Evolutionary conservation across 805 yeast genomes (phyloP).

Genomic region (Myxozyma neotropica): DNA sequence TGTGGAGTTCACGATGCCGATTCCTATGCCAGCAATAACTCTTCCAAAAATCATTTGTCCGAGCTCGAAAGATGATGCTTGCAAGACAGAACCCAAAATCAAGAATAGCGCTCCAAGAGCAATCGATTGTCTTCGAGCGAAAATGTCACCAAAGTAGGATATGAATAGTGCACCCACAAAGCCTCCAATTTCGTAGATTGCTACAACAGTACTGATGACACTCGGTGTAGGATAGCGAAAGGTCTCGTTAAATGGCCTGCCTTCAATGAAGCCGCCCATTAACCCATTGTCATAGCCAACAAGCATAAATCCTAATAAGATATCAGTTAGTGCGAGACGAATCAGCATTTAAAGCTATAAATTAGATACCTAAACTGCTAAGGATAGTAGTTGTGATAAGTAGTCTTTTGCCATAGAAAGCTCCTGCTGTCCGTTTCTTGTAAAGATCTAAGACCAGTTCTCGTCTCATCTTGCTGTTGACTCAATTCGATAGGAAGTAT

Average conservation of each 20-base stretch:
- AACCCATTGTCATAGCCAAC: conserved; percentile 26
- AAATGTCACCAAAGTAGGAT: conserved; percentile 41
- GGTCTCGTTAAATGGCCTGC: conserved; percentile 36
- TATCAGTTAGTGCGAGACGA: background rate
- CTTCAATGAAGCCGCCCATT: conserved; percentile 29
- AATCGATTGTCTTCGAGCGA: conserved; percentile 24
- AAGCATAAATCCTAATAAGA: conserved; percentile 6
- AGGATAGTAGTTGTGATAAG: background rate
- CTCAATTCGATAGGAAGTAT: too few relatives aligned
- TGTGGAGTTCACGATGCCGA: conserved; percentile 51
- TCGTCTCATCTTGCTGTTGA: conserved; percentile 2
- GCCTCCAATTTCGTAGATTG: conserved; percentile 56
- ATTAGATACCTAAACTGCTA: conserved; percentile 8
- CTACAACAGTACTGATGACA: conserved; percentile 51
- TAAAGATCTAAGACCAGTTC: background rate
- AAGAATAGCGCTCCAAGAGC: conserved; percentile 23
- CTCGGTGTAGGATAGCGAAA: conserved; percentile 50
- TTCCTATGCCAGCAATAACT: conserved; percentile 53
- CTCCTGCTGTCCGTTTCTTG: background rate
- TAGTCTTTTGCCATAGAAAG: conserved; percentile 1
- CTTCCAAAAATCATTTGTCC: conserved; percentile 54
- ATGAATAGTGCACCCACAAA: conserved; percentile 53
- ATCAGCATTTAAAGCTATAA: background rate
- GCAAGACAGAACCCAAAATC: conserved; percentile 24
- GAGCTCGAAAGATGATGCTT: conserved; percentile 41